A percentile compares a stretch with the other conserved stretches of the same genome.
Evolutionary conservation across 2,329 filamentous ascomycete genomes (phyloP).

Genomic region (Gnomoniopsis smithogilvyi): DNA sequence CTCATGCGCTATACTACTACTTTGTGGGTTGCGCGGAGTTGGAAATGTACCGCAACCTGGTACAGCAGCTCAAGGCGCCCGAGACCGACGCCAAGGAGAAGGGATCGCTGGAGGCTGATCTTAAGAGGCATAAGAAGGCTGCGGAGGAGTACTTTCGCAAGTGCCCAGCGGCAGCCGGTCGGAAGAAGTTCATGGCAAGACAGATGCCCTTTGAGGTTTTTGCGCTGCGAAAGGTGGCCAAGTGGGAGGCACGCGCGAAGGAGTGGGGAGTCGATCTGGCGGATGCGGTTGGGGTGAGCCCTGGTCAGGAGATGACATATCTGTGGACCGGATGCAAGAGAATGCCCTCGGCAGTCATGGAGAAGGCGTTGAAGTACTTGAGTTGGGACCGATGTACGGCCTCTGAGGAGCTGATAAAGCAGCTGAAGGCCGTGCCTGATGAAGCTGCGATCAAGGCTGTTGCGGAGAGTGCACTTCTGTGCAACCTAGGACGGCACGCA

Average conservation of each 20-base stretch:
- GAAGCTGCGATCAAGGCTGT: slow-evolving; percentile 65
- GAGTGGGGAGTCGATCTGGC: slow-evolving; percentile 64
- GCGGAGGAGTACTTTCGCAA: slow-evolving; percentile 70
- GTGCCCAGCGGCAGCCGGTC: slow-evolving; percentile 71
- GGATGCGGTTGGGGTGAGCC: slow-evolving; percentile 78
- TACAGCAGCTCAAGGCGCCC: slow-evolving; percentile 33
- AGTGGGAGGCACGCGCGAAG: slow-evolving; percentile 80
- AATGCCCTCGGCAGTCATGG: slow-evolving; percentile 66
- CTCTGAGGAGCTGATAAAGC: slow-evolving; percentile 34
- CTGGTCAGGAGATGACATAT: slow-evolving; percentile 87
- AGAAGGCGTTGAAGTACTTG: slow-evolving; percentile 60
- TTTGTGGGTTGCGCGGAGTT: slow-evolving; percentile 76
- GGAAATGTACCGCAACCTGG: slow-evolving; percentile 70
- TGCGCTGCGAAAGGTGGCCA: slow-evolving; percentile 76
- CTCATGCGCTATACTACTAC: slow-evolving; percentile 84
- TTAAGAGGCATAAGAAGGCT: slow-evolving; percentile 54
- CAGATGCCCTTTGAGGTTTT: slow-evolving; percentile 90
- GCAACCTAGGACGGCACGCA: slow-evolving; percentile 58
- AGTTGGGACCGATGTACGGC: slow-evolving; percentile 62
- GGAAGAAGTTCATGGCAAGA: slow-evolving; percentile 85
- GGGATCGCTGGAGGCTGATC: slow-evolving; percentile 31
- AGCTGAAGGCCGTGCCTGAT: slow-evolving; percentile 51
- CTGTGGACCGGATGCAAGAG: slow-evolving; percentile 89
- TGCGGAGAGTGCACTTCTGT: slow-evolving; percentile 61
- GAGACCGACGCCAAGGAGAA: slow-evolving; percentile 18